Evolutionary conservation across 805 yeast species (phyloP), one percentile per base, ranked within the genome.

Genomic region (Nakazawaea sp.): DNA sequence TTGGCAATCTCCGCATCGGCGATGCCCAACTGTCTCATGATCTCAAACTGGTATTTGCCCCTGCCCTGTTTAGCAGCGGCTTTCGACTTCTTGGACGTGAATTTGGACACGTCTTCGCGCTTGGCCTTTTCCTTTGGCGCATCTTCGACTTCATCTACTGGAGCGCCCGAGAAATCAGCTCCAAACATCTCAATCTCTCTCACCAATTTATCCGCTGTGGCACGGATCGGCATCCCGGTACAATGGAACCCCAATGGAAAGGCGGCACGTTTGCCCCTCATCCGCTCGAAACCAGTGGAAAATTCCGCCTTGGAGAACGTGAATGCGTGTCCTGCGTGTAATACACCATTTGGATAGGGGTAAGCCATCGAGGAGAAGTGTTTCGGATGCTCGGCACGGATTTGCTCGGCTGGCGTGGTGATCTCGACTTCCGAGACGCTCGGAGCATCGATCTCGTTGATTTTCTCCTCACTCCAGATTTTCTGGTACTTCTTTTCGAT

Each of bases 191-290:
- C 97, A 42, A 89, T 70, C 68, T 92, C 98, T 60, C 98, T 79
- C 55, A 76, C 77, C 55, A 92, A 72, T 64, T 92, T 90, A 64
- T 90, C 98, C 34, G 98, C 97, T 53, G 96, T 75, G 20, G 97
- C 90, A 57, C 78, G 72, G 59, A 92, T 92, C 38, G 98, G 97
- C 96, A 92, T 83, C 71, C 98, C 98, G 25, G 98, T 92, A 74
- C 98, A 92, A 64, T 92, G 98, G 81, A 90, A 92, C 34, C 98
- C 98, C 41, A 92, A 72, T 35, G 98, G 97, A 66, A 86, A 92
- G 43, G 89, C 67, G 26, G 96, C 96, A 51, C 83, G 75, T 63
- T 82, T 86, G 48, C 97, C 97, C 54, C 73, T 73, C 90, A 92
- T 83, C 64, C 97, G 79, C 68, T 92, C 96, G 56, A 82, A 92